Evolutionary conservation across 306 rosid genomes (phyloP), one percentile per base, ranked within the genome.

Genomic region (Coriaria nepalensis): DNA sequence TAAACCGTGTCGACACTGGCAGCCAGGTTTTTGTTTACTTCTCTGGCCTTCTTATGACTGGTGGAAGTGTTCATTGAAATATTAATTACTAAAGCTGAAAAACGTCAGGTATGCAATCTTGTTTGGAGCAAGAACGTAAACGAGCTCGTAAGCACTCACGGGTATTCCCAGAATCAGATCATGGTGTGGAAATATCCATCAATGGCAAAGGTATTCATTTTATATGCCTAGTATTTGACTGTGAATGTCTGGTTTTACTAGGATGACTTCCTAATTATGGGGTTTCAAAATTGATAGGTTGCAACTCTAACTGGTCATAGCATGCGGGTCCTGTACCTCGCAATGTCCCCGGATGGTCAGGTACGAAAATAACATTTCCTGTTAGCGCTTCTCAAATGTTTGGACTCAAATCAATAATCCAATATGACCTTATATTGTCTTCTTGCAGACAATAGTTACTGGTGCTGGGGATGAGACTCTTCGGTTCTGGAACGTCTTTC

Each of bases 131-230:
- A 82, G 68, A 92, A 92, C 59, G 99, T 92, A 6, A 92, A 92
- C 59, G 99, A 92, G 62, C 46, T 92, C 51, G 99, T 92, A 35
- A 87, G 98, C 55, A 85, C 98, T 37, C 98, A 90, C 43, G 98
- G 98, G 15, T 90, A 90, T 69, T 90, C 98, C 32, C 98, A 90
- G 70, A 90, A 90, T 58, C 98, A 90, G 63, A 90, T 82, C 32
- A 90, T 85, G 96, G 93, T 87, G 68, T 87, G 99, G 99, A 92
- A 82, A 64, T 92, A 92, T 78, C 96, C 99, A 52, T 82, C 99
- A 58, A 59, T 92, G 70, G 14, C 69, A 32, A 87, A 87, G 94
- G 90, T 80, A 60, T 53, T 46, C 8, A 15, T 14, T 40, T 13
- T 9, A 11, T 9, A 15, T 6, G 12, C 5, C 4, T 29, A 7